A percentile compares a stretch with the other conserved stretches of the same genome.
These are phyloP conservation scores for Lineolata rhizophorae DNA, from an alignment of 495 filamentous ascomycete genomes.

Conservation along the genomic window DNA sequence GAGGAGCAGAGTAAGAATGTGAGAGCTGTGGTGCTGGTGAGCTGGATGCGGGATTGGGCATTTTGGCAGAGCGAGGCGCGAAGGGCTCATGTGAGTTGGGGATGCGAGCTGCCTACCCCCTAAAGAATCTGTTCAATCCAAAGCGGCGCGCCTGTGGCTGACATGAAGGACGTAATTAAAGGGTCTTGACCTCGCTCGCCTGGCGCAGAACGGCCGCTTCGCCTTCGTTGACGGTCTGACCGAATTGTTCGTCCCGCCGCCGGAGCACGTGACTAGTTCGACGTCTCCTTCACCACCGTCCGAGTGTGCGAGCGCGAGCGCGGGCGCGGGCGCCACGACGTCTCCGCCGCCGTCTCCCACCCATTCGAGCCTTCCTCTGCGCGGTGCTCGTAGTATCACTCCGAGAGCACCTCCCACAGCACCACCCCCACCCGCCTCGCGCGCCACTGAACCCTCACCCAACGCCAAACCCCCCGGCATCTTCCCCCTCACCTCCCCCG, in stretches of 20 bases:
- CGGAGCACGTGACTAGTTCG: slow-evolving; percentile 1
- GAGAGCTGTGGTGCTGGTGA: slow-evolving; percentile 64
- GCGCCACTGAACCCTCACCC: not conserved
- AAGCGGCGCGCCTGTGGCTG: too few species aligned
- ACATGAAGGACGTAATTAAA: too few species aligned
- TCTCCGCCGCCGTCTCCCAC: not conserved
- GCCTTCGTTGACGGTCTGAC: slow-evolving; percentile 53
- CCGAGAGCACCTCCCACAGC: not conserved
- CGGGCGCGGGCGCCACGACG: not conserved
- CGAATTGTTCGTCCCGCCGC: slow-evolving; percentile 25
- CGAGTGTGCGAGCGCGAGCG: slow-evolving; percentile 9
- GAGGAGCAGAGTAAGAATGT: too few species aligned
- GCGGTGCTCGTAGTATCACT: not conserved
- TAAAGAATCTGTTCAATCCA: too few species aligned
- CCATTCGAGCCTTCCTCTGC: not conserved
- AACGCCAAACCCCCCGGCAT: not conserved
- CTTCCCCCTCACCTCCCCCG: slow-evolving; percentile 4
- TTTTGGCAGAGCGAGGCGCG: slow-evolving; percentile 39
- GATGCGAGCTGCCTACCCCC: slow-evolving; percentile 11
- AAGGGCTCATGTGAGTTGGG: slow-evolving; percentile 6
- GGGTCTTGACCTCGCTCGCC: slow-evolving; percentile 49
- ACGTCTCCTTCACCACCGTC: slow-evolving; percentile 4
- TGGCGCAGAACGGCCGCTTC: slow-evolving; percentile 33
- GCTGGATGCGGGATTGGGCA: slow-evolving; percentile 49
- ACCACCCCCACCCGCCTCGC: not conserved